Evolutionary conservation across 495 filamentous ascomycete genomes (phyloP), one percentile per base, ranked within the genome.

Genomic region (Penicillium bovifimosum): DNA sequence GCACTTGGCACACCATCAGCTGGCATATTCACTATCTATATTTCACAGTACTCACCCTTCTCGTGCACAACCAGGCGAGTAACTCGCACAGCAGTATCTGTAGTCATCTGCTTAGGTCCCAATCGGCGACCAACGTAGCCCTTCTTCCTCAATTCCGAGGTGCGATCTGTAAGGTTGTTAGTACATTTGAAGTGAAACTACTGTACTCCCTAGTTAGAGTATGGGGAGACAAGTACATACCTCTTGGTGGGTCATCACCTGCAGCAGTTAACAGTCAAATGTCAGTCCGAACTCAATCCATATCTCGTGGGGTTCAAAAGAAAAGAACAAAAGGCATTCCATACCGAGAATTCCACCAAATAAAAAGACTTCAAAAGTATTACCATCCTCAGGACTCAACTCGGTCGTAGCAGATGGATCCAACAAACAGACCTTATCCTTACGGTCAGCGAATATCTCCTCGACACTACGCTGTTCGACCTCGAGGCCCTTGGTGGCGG

Each of bases 71-170:
- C 86, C 64, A 95, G 81, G 51, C 95, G 82, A 33, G 93, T 96
- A 9, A 96, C 93, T 52, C 93, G 78, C 31, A 96, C 93, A 1
- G 93, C 93, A 14, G 93, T 98, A 69, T 98, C 93, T 0, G 93
- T 98, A 8, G 93, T 97, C 93, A 98, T 97, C 70, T 98, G 93
- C 59, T 91, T 82, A 13, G 91, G 90, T 0, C 95, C 95, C 39
- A 98, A 76, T 53, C 91, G 80, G 48, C 93, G 85, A 39, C 92
- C 91, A 55, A 83, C 75, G 62, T 91, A 98, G 20, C 95, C 95
- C 67, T 96, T 95, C 64, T 87, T 89, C 20, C 93, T 83, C 42
- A 98, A 74, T 64, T 98, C 93, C 9, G 87, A 88, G 1, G 93
- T 98, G 35, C 93, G 84, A 71, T 98, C 95, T 96, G 53, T 10